Base-by-base conservation (phyloP, 2,329 filamentous ascomycete genomes). In the Penicillium brasilianum region DNA sequence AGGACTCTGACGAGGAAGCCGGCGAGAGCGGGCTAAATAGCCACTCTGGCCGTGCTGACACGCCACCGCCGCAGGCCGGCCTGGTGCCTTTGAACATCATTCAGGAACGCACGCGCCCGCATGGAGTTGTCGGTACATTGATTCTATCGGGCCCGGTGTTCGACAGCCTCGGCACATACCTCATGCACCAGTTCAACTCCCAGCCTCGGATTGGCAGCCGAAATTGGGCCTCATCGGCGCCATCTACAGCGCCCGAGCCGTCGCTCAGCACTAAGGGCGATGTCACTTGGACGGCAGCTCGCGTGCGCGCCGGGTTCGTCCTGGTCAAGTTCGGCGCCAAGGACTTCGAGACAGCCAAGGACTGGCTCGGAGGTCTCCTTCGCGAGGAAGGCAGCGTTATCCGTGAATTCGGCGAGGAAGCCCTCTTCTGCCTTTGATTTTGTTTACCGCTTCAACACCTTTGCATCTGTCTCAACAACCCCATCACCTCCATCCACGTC, bases 251-350 rank as follows among this genome's bases (percentile, higher is more conserved):
- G 14, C 65, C 57, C 37, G 68, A 70, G n/a, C 55, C 60, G 25
- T 63, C 66, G 13, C 65, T 84, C 84, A 70, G 79, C 78, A 64
- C 65, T 6, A 66, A 71, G 37, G 66, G 69, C 52, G 85, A 85
- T 16, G 76, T 96, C 3, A 81, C 94, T 3, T 97, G 93, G 92
- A 93, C 92, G 28, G 91, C 90, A 13, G 91, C 93, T 14, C 85
- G 84, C 28, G 87, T 96, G 36, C 85, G 93, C 56, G 76, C 72
- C 16, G 90, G 92, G 4, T 97, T 94, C 71, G 89, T 95, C 3
- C 84, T 97, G 28, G 90, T 98, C 68, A 98, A 98, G 76, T 96
- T 98, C 74, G 92, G 91, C 1, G 91, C 93, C 1, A 84, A 83
- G 57, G 89, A 89, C 48, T 89, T 97, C 25, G 93, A 98, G 75